Conservation (phyloP, 2,329 filamentous ascomycete genomes). For the Aurifilum marmelostoma region DNA sequence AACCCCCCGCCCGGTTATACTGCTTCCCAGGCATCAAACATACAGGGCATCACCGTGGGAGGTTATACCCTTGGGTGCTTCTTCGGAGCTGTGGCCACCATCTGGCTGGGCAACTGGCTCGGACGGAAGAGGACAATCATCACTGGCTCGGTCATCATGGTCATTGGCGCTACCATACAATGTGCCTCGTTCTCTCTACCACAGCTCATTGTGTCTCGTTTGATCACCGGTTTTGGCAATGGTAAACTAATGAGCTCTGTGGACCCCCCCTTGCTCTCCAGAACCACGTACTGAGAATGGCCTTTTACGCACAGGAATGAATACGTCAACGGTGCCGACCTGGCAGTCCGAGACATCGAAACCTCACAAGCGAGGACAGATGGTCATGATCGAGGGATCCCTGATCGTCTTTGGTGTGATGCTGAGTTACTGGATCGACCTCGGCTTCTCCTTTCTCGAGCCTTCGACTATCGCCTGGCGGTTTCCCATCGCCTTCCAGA, state of each 20-base stretch:
- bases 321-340: slow-evolving; percentile 29
- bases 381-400: slow-evolving; percentile 30
- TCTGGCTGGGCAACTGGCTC: slow-evolving; percentile 28
- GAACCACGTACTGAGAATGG: background rate
- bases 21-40: slow-evolving; percentile 24
- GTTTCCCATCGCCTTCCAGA: slow-evolving; percentile 37
- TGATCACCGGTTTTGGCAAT: slow-evolving; percentile 28
- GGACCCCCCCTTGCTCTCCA: background rate
- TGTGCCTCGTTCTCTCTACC: slow-evolving; percentile 23
- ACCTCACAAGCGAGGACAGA: slow-evolving; percentile 26
- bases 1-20: slow-evolving; percentile 26
- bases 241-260: background rate
- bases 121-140: slow-evolving; percentile 28
- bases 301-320: slow-evolving; percentile 19
- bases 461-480: slow-evolving; percentile 39
- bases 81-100: slow-evolving; percentile 29
- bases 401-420: slow-evolving; percentile 74
- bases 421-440: slow-evolving; percentile 62
- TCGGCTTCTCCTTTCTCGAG: slow-evolving; percentile 28
- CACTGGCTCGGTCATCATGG: slow-evolving; percentile 26
- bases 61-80: slow-evolving; percentile 30
- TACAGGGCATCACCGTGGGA: slow-evolving; percentile 30
- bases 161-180: slow-evolving; percentile 28
- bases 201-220: slow-evolving; percentile 27
- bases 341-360: slow-evolving; percentile 31